Conservation (phyloP, 208 protist genomes). For the Kentomonas sorsogonicus region DNA sequence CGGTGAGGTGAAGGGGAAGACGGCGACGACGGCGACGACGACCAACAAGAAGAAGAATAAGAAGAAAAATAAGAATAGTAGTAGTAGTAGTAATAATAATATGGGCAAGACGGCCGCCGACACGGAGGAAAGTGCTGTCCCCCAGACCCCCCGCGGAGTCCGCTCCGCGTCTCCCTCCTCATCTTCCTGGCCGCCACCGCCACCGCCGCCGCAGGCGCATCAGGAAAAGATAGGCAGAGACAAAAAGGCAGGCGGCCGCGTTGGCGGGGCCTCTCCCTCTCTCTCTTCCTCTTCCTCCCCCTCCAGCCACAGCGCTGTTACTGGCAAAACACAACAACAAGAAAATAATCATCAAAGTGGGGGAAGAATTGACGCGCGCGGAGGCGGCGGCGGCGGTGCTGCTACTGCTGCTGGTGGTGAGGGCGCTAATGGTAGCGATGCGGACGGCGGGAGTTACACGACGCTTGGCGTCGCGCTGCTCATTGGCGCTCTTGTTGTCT, state of each 20-base stretch:
- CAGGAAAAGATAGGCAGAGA: slow-evolving; percentile 3
- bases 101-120: not conserved
- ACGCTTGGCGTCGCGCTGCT: no score
- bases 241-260: not conserved
- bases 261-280: not conserved
- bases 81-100: not conserved
- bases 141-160: not conserved
- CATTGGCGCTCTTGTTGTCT: no score
- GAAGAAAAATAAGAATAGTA: not conserved
- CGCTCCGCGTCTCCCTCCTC: not conserved
- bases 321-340: slow-evolving; percentile 9
- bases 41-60: not conserved
- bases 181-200: no score
- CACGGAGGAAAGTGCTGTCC: not conserved
- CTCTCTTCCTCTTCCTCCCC: not conserved
- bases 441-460: no score
- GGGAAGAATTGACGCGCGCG: no score
- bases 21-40: not conserved
- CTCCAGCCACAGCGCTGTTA: no score
- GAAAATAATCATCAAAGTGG: slow-evolving; percentile 9
- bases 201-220: no score
- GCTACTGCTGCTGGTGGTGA: no score
- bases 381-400: no score
- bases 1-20: not conserved
- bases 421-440: no score